Base-by-base conservation (phyloP, 108 stramenopile species). In the Pseudonitzschia pungens region DNA sequence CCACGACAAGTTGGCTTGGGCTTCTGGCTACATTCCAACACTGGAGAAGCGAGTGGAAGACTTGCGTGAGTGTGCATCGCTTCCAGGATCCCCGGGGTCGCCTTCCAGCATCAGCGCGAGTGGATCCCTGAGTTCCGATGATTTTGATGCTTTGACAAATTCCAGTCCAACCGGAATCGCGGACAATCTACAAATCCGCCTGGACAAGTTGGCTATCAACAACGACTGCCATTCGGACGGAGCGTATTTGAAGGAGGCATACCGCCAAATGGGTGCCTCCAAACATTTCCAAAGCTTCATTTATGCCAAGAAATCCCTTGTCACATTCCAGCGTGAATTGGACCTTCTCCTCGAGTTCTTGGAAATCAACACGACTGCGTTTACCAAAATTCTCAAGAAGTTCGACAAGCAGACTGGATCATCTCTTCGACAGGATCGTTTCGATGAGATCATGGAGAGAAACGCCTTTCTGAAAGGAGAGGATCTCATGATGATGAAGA, bases 301-400 rank as follows among this genome's bases (percentile, higher is more conserved):
- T 65, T 86, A 86, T 68, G 79, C 82, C 32, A 81, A 82, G 60
- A 83, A 87, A 60, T 81, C 80, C 16, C 44, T 87, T 44, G 52
- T 76, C 54, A 79, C 80, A 24, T 77, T 90, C 59, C 68, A 70
- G 28, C 72, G 75, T 43, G 74, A 81, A 36, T 32, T 85, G 5
- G 66, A 67, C 29, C 36, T 67, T 5, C 65, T 87, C 44, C 71
- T 86, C 36, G 79, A 87, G 32, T 86, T 90, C 73, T 43, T 88
- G 43, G 77, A 79, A 8, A 60, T 90, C 64, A 87, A 87, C 74
- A 73, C 75, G 33, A 87, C 85, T 18, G 89, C 86, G 10, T 82
- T 86, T 33, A 64, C 78, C 65, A 90, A 90, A 60, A 90, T 90
- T 55, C 70, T 86, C 26, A 90, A 88, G 64, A 87, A 87, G 64